Conservation (phyloP, 2,329 filamentous ascomycete genomes). For the Ceratocystis lukuohia region DNA sequence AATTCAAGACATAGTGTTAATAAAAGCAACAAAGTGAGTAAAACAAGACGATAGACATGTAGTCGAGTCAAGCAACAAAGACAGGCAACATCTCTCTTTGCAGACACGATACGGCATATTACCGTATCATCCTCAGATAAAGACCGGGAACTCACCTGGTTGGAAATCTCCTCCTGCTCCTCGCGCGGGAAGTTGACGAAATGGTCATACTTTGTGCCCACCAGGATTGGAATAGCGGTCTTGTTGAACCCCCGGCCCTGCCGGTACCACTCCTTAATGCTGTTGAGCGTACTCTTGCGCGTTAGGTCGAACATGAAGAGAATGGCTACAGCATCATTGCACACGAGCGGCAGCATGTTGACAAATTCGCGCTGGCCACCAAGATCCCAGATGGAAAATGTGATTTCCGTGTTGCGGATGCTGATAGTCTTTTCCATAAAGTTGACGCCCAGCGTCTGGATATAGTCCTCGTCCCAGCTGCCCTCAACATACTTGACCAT, state of each 20-base stretch:
- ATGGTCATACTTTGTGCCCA: slow-evolving; percentile 97
- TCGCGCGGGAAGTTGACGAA: slow-evolving; percentile 97
- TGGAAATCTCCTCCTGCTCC: slow-evolving; percentile 96
- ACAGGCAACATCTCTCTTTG: neutral
- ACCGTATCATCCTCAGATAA: too few relatives aligned
- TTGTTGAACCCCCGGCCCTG: slow-evolving; percentile 98
- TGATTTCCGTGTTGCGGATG: slow-evolving; percentile 98
- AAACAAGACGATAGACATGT: too few relatives aligned
- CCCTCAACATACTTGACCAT: slow-evolving; percentile 99
- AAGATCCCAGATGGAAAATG: slow-evolving; percentile 98
- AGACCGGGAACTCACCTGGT: slow-evolving; percentile 49
- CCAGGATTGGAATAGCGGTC: slow-evolving; percentile 94
- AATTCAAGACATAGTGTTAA: neutral
- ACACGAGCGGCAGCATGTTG: slow-evolving; percentile 98
- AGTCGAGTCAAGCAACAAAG: neutral
- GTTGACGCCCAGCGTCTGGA: slow-evolving; percentile 95
- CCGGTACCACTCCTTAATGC: slow-evolving; percentile 98
- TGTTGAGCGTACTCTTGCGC: slow-evolving; percentile 94
- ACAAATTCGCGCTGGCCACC: slow-evolving; percentile 97
- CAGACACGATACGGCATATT: neutral
- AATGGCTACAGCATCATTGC: slow-evolving; percentile 96
- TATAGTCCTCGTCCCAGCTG: slow-evolving; percentile 99
- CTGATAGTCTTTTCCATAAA: slow-evolving; percentile 99
- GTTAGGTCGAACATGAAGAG: slow-evolving; percentile 99
- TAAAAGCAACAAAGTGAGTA: neutral